These are phyloP conservation scores for Meredithiella fracta DNA, from an alignment of 2,329 filamentous ascomycete genomes.

Conservation along the genomic window DNA sequence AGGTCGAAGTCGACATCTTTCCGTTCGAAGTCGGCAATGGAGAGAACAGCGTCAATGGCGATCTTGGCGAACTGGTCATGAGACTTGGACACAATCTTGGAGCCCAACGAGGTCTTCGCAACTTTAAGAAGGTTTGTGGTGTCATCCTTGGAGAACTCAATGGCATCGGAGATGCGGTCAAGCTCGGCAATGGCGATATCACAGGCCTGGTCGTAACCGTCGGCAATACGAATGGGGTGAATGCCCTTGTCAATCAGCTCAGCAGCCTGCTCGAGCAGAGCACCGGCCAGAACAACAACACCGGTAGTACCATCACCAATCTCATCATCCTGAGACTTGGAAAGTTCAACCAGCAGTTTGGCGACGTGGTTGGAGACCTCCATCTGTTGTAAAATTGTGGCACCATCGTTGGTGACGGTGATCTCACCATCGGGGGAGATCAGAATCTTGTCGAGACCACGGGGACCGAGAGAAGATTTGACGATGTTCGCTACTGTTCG, in stretches of 20 bases:
- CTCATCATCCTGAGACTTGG: constrained; percentile 96
- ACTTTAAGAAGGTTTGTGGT: constrained; percentile 84
- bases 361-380: constrained; percentile 97
- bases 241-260: constrained; percentile 99
- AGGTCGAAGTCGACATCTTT: constrained; percentile 98
- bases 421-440: constrained; percentile 98
- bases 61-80: constrained; percentile 98
- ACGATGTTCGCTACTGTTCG: constrained; percentile 93
- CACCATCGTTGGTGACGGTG: constrained; percentile 96
- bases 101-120: constrained; percentile 85
- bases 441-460: constrained; percentile 95
- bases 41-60: constrained; percentile 89
- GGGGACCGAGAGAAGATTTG: constrained; percentile 88
- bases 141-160: constrained; percentile 66
- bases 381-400: constrained; percentile 95
- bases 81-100: constrained; percentile 97
- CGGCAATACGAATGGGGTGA: constrained; percentile 94
- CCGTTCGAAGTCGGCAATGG: constrained; percentile 85
- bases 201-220: constrained; percentile 94
- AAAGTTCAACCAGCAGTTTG: constrained; percentile 89
- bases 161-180: constrained; percentile 80
- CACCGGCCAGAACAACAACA: constrained; percentile 88
- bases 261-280: constrained; percentile 86
- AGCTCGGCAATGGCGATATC: constrained; percentile 89
- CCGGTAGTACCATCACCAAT: constrained; percentile 97